These are phyloP conservation scores for Fusarium sulawesiense DNA, from an alignment of 2,329 filamentous ascomycete genomes.

Conservation along the genomic window DNA sequence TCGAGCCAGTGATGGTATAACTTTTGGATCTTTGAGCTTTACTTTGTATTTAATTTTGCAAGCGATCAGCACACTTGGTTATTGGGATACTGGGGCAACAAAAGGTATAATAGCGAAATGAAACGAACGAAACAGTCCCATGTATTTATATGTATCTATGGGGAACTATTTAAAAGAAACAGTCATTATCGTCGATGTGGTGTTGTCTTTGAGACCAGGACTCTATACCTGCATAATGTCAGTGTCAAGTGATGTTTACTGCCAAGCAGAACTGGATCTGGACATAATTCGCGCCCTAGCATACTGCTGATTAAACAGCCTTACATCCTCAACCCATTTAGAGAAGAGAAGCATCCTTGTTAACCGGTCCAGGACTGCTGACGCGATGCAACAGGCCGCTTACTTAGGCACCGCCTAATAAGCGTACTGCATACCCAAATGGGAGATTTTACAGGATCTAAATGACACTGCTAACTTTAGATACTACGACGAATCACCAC, in stretches of 20 bases:
- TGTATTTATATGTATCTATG: conserved; percentile 21
- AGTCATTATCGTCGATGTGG: conserved; percentile 15
- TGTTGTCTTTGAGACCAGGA: background rate
- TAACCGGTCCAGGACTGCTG: background rate
- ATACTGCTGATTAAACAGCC: background rate
- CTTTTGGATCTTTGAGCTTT: conserved; percentile 1
- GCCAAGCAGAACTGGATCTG: background rate
- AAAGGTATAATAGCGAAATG: conserved; percentile 18
- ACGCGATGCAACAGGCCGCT: background rate
- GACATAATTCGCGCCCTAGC: background rate
- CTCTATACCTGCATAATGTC: background rate
- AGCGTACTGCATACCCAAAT: background rate
- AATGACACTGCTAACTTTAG: background rate
- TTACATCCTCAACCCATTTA: background rate
- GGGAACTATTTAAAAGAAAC: conserved; percentile 11
- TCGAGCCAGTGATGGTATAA: conserved; percentile 35
- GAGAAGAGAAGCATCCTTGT: background rate
- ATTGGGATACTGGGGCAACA: conserved; percentile 2
- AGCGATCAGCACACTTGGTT: conserved; percentile 9
- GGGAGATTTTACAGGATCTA: background rate
- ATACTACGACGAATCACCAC: background rate
- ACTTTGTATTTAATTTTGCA: background rate
- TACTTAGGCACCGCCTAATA: background rate
- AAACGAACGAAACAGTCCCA: conserved; percentile 8
- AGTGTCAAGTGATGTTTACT: background rate